Evolutionary conservation across 257 asterid species (phyloP).

Genomic region (Scutellaria minor): DNA sequence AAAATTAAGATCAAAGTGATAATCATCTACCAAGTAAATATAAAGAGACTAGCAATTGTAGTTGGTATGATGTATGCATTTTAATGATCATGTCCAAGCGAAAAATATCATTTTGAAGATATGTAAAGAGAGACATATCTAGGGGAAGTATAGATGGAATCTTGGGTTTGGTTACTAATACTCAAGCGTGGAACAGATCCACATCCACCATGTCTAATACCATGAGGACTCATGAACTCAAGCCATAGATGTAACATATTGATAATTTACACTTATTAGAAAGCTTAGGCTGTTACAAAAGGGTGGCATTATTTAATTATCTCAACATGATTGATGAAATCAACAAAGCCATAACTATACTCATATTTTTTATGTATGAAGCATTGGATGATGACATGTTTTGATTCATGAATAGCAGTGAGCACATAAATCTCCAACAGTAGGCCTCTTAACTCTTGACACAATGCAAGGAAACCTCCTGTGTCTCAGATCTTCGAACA

Average conservation of each 20-base stretch:
- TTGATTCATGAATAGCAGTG: background rate
- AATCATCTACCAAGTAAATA: background rate
- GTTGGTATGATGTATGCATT: background rate
- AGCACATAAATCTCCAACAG: background rate
- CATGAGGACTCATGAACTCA: slow-evolving; percentile 20
- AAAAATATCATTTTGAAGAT: slow-evolving; percentile 3
- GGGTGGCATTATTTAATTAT: background rate
- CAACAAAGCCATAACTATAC: background rate
- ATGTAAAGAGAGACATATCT: slow-evolving; percentile 12
- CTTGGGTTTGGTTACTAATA: slow-evolving; percentile 11
- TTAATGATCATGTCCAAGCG: background rate
- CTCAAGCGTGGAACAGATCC: slow-evolving; percentile 12
- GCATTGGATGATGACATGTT: background rate
- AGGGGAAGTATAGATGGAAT: slow-evolving; percentile 9
- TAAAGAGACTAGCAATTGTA: background rate
- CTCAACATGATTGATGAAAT: background rate
- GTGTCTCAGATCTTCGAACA: background rate
- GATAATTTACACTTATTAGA: background rate
- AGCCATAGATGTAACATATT: slow-evolving; percentile 23
- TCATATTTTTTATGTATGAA: background rate
- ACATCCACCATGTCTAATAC: background rate
- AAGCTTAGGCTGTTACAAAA: background rate
- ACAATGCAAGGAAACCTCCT: background rate
- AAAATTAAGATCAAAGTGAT: slow-evolving; percentile 1
- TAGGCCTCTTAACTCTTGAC: background rate